Evolutionary conservation across 768 basidiomycete species (phyloP), one percentile per base, ranked within the genome.

Genomic region (Mycena venus): DNA sequence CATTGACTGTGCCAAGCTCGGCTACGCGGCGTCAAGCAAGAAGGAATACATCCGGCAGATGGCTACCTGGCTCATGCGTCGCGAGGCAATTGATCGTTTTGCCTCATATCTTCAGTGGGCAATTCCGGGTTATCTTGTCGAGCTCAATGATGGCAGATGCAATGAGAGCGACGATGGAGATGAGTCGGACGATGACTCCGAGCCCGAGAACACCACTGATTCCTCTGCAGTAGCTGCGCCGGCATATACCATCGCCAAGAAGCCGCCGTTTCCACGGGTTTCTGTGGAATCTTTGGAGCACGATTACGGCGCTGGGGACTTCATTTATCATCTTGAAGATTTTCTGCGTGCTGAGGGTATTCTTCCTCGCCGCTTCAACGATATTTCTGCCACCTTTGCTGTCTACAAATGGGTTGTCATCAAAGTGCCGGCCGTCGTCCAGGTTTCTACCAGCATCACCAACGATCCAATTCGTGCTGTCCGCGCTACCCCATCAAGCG

Each of bases 31-130:
- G 0, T 78, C 55, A n/a, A 84, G 81, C 53, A 75, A 75, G 64
- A 65, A 75, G 10, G 78, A 83, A 25, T 79, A 81, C 58, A 61
- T 76, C 19, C 55, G 53, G 19, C 86, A 86, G 64, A 88, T 87
- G 86, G 79, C 82, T 0, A 38, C 32, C 5, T 85, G 82, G 81
- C 77, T 87, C 0, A 61, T 72, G 9, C 77, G 80, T 4, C 83
- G 82, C 25, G 86, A 87, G 63, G 58, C 68, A 8, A 38, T 69
- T 17, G 31, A 69, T 34, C 44, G 59, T 3, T 69, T 69, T n/a
- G 59, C 59, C 3, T 61, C 68, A 6, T 69, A 69, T 14, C 68
- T 70, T 7, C 69, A 70, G 19, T 70, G 68, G 68, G 78, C 74
- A 0, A 66, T 74, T 36, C 71, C 59, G 0, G 68, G 68, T 1